These are phyloP conservation scores for Pichia sp. DNA, from an alignment of 1,139 yeast species.

Conservation along the genomic window DNA sequence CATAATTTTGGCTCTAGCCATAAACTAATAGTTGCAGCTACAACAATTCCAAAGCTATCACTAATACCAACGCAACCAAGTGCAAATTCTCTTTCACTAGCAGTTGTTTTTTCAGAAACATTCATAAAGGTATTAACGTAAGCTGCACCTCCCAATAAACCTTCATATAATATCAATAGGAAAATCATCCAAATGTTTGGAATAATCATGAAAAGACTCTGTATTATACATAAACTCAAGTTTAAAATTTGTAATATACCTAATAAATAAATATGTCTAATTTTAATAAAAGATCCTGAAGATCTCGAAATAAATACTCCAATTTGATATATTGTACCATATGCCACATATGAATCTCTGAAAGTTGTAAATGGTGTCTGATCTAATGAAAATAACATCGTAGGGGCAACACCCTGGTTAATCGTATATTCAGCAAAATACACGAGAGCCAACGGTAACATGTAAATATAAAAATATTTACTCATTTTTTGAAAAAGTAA, in stretches of 20 bases:
- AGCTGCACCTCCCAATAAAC: slow-evolving; percentile 81
- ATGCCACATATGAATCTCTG: slow-evolving; percentile 86
- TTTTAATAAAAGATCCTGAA: slow-evolving; percentile 59
- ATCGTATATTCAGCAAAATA: slow-evolving; percentile 83
- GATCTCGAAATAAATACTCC: slow-evolving; percentile 92
- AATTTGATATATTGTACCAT: slow-evolving; percentile 85
- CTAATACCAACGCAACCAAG: slow-evolving; percentile 93
- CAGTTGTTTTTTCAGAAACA: slow-evolving; percentile 58
- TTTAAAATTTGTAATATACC: slow-evolving; percentile 67
- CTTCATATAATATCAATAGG: slow-evolving; percentile 72
- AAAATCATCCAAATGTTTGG: slow-evolving; percentile 67
- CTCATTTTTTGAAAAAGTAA: slow-evolving; percentile 31
- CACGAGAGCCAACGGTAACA: slow-evolving; percentile 78
- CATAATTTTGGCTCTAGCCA: slow-evolving; percentile 74
- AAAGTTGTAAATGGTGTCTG: slow-evolving; percentile 63
- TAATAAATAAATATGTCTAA: slow-evolving; percentile 53
- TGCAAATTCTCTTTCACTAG: slow-evolving; percentile 67
- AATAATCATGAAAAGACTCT: slow-evolving; percentile 52
- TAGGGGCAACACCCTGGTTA: slow-evolving; percentile 89
- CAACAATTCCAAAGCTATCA: slow-evolving; percentile 80
- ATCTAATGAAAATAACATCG: slow-evolving; percentile 68
- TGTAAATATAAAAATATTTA: slow-evolving; percentile 59
- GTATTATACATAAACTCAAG: slow-evolving; percentile 50
- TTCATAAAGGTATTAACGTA: slow-evolving; percentile 83
- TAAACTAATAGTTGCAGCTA: slow-evolving; percentile 73